Evolutionary conservation across 768 basidiomycete genomes (phyloP).

Genomic region (Hygrocybe coccinea): DNA sequence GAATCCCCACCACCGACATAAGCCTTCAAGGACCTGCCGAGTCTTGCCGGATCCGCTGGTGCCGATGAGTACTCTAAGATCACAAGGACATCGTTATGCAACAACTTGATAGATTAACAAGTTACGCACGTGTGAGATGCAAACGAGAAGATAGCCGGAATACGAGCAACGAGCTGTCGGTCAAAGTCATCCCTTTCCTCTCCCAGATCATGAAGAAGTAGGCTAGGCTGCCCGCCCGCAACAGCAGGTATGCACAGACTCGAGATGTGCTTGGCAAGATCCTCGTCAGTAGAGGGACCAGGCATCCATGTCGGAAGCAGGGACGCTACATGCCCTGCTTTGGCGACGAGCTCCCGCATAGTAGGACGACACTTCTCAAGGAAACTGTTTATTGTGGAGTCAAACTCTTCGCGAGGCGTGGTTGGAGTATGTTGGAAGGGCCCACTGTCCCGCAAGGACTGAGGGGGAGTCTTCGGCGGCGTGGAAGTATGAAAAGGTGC

Average conservation of each 20-base stretch:
- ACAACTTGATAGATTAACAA: background rate
- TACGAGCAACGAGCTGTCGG: background rate
- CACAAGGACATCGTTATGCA: background rate
- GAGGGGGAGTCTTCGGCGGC: no score
- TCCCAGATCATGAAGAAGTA: conserved; percentile 10
- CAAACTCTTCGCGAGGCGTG: background rate
- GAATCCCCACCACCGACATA: conserved; percentile 8
- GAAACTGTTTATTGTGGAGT: background rate
- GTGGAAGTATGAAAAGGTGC: no score
- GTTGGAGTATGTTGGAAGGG: conserved; percentile 1
- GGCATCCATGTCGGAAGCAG: conserved; percentile 4
- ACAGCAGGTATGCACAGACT: background rate
- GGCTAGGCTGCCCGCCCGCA: background rate
- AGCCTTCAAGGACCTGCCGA: conserved; percentile 7
- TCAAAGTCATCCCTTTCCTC: conserved; percentile 4
- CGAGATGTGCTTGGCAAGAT: background rate
- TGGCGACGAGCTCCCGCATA: conserved; percentile 1
- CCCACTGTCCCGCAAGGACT: background rate
- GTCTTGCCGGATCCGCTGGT: conserved; percentile 9
- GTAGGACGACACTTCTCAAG: background rate
- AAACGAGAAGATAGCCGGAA: conserved; percentile 3
- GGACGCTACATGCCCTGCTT: conserved; percentile 3
- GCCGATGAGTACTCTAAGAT: conserved; percentile 8
- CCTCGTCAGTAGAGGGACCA: background rate
- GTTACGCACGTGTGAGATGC: conserved; percentile 6